A percentile compares a stretch with the other conserved stretches of the same genome.
Conservation (phyloP, 192 early-diverging fungal species). For the Ramicandelaber brevisporus region DNA sequence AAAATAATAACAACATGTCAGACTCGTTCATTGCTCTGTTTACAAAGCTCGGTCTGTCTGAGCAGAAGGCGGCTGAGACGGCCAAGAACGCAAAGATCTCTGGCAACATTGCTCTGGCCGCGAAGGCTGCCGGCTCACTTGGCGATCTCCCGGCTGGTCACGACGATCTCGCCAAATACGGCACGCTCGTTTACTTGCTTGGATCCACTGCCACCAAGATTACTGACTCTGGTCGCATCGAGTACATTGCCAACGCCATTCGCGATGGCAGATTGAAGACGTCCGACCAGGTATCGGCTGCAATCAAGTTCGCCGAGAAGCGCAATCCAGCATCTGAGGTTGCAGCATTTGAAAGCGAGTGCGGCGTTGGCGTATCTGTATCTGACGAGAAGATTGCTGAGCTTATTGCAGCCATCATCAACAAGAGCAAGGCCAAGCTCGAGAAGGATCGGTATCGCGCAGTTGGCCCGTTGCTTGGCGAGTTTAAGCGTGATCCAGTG, state of each 20-base stretch:
- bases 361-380: conserved; percentile 83
- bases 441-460: conserved; percentile 63
- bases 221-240: conserved; percentile 38
- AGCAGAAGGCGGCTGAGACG: conserved; percentile 64
- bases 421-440: conserved; percentile 37
- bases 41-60: conserved; percentile 49
- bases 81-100: conserved; percentile 71
- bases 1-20: too few species aligned
- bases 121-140: conserved; percentile 27
- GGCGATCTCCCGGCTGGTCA: conserved; percentile 15
- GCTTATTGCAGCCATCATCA: conserved; percentile 34
- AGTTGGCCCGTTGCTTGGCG: conserved; percentile 47
- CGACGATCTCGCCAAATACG: too few species aligned
- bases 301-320: conserved; percentile 65
- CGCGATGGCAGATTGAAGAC: conserved; percentile 32
- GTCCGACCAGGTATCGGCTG: conserved; percentile 75
- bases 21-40: conserved; percentile 40
- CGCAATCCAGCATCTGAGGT: conserved; percentile 28
- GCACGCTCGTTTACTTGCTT: conserved; percentile 62
- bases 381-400: conserved; percentile 45
- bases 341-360: conserved; percentile 50
- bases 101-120: conserved; percentile 28
- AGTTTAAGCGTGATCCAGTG: conserved; percentile 31
- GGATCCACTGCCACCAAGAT: conserved; percentile 63
- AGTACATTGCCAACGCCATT: conserved; percentile 65